phyloP scores from a whole-genome alignment of 495 filamentous ascomycete genomes.

The Apiosordaria backusii region DNA sequence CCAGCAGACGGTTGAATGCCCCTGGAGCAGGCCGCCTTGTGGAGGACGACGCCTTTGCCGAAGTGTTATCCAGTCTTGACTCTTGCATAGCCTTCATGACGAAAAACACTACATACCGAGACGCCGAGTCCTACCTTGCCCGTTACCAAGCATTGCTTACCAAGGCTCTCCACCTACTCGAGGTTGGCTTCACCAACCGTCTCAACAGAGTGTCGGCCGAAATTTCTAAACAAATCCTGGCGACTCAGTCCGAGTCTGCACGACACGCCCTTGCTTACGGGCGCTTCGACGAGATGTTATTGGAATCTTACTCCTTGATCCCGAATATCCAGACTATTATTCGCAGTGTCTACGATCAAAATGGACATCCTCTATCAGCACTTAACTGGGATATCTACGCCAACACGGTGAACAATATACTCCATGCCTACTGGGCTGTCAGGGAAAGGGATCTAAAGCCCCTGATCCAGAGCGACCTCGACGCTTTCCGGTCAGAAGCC shows the following conservation, averaged over 20 bases:
- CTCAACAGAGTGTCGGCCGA: conserved; percentile 46
- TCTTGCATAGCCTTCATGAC: conserved; percentile 88
- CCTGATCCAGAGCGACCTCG: conserved; percentile 52
- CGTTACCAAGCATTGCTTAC: conserved; percentile 79
- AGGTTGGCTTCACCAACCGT: conserved; percentile 45
- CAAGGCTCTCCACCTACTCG: conserved; percentile 52
- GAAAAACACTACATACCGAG: conserved; percentile 75
- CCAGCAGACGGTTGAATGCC: conserved; percentile 84
- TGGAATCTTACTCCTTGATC: conserved; percentile 44
- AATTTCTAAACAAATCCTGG: conserved; percentile 42
- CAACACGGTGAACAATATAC: conserved; percentile 54
- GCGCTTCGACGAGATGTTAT: conserved; percentile 46
- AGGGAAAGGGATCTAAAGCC: conserved; percentile 51
- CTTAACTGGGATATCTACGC: conserved; percentile 54
- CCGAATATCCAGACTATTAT: conserved; percentile 45
- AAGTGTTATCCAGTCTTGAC: conserved; percentile 81
- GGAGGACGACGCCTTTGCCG: conserved; percentile 73
- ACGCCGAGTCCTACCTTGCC: conserved; percentile 82
- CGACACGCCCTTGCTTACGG: conserved; percentile 51
- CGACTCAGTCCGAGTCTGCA: conserved; percentile 48
- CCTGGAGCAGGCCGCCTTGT: conserved; percentile 83
- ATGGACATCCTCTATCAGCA: conserved; percentile 53
- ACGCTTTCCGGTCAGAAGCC: conserved; percentile 44
- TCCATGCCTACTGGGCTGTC: conserved; percentile 41
- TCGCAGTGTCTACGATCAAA: conserved; percentile 60